Evolutionary conservation across 2,329 filamentous ascomycete species (phyloP), one percentile per base, ranked within the genome.

Genomic region (Verticillium dahliae): DNA sequence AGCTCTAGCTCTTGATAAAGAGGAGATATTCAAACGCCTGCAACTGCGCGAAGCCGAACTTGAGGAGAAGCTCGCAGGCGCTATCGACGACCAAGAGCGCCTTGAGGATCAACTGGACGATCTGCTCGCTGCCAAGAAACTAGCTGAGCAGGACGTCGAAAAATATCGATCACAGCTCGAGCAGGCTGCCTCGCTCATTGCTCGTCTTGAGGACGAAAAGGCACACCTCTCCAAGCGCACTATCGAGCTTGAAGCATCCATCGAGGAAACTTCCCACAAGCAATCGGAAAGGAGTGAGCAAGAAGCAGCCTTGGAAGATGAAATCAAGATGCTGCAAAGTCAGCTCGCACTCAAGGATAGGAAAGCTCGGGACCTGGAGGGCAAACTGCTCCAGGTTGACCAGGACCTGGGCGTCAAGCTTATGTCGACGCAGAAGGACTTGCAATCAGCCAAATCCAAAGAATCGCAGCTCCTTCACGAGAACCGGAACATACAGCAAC

Each of bases 11-110:
- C 80, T 99, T 5, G 95, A 99, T 75, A 99, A 99, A 73, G 96
- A 99, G 72, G 95, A 99, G 70, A 99, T 99, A 63, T 99, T 98
- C 81, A 96, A 94, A 72, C 87, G 96, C n/a, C 81, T 99, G 27
- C 95, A 97, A 71, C 80, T 89, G 60, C 90, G 95, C n/a, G 95
- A 99, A 75, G 84, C 87, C 11, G 94, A 99, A 72, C 83, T 99
- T 4, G 91, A 89, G 59, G 96, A 99, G 70, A 97, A 98, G 77
- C 84, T 99, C 34, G 85, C 92, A 41, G 94, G 91, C 45, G 94
- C 94, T 35, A 86, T 98, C 63, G 90, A 96, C 27, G 96, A 99
- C 68, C 94, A 98, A 72, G 94, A 98, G 71, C 88, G 89, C 60
- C 83, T 99, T 1, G 95, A 99, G 74, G 92, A 96, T 65, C 92